Conservation (phyloP, 371 early-diverging fungal genomes). For the Nematocida ironsii region DNA sequence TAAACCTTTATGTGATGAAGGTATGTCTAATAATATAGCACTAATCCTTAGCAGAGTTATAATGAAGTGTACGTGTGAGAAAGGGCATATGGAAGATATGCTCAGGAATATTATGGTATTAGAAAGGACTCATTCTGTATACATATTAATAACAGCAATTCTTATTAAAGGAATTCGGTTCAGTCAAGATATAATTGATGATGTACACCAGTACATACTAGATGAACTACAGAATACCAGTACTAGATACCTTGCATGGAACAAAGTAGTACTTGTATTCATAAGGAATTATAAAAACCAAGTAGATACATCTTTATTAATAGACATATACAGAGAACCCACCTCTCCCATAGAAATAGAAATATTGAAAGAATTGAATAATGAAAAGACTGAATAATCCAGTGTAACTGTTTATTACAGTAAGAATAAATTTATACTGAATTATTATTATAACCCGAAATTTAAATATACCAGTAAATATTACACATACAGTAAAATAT, state of each 20-base stretch:
- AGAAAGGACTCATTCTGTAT: slow-evolving; percentile 11
- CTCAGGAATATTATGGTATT: slow-evolving; percentile 11
- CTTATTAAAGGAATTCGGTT: slow-evolving; percentile 61
- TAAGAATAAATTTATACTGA: too few relatives aligned
- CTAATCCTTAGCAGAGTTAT: slow-evolving; percentile 61
- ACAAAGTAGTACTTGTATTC: slow-evolving; percentile 44
- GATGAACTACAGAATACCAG: not conserved
- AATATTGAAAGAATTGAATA: not conserved
- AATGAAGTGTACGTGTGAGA: slow-evolving; percentile 40
- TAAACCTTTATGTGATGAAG: slow-evolving; percentile 36
- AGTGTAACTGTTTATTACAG: too few relatives aligned
- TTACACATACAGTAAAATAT: too few relatives aligned
- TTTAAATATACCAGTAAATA: too few relatives aligned
- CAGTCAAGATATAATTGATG: slow-evolving; percentile 1
- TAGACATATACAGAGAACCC: slow-evolving; percentile 7
- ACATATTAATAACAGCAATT: slow-evolving; percentile 53
- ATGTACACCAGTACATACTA: slow-evolving; percentile 16
- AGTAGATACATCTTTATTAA: not conserved
- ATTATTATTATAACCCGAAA: too few relatives aligned
- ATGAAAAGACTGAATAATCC: not conserved
- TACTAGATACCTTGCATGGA: slow-evolving; percentile 19
- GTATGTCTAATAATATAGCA: slow-evolving; percentile 51
- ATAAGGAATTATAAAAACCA: slow-evolving; percentile 21
- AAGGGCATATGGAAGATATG: slow-evolving; percentile 58
- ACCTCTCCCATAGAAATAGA: slow-evolving; percentile 17